phyloP scores from a whole-genome alignment of 768 basidiomycete genomes.

The Butyriboletus loyo region DNA sequence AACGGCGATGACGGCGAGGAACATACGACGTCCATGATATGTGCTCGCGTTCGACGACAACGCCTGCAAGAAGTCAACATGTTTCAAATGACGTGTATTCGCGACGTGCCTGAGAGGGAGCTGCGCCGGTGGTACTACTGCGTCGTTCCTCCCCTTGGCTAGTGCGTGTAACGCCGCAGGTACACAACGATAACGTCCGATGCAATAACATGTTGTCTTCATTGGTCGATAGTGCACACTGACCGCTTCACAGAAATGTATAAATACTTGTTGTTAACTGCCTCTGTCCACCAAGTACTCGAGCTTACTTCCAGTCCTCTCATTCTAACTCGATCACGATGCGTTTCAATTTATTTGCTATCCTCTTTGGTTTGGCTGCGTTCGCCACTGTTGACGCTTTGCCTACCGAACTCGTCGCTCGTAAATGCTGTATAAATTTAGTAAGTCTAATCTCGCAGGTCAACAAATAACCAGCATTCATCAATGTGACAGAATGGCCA shows the following conservation, averaged over 20 bases:
- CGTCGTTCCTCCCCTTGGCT: too few species aligned
- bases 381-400: neutral
- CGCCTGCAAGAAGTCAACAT: too few species aligned
- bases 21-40: constrained; percentile 30
- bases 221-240: neutral
- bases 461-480: neutral
- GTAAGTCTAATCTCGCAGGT: neutral
- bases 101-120: too few species aligned
- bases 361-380: neutral
- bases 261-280: neutral
- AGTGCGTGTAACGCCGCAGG: too few species aligned
- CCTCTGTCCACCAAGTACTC: neutral
- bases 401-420: too few species aligned
- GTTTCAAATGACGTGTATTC: too few species aligned
- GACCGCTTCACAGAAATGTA: neutral
- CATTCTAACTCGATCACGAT: neutral
- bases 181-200: too few species aligned
- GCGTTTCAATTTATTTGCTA: neutral
- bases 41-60: neutral
- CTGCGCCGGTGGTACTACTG: too few species aligned
- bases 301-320: neutral
- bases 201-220: too few species aligned
- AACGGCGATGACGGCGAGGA: constrained; percentile 1
- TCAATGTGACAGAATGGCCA: too few species aligned
- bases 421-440: too few species aligned